Conservation (phyloP, 805 yeast species). For the Lipomyces orientalis region DNA sequence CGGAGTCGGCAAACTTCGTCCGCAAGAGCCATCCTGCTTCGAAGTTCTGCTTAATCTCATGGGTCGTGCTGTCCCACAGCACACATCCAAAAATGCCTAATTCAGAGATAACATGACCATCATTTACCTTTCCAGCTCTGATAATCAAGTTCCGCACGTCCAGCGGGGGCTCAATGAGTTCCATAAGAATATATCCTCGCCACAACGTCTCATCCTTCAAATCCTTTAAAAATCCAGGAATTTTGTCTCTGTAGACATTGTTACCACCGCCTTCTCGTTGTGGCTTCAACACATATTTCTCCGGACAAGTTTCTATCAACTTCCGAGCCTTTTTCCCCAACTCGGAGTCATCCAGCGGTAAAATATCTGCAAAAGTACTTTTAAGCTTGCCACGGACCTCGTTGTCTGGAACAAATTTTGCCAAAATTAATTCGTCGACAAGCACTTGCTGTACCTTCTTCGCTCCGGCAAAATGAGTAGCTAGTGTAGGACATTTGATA, state of each 20-base stretch:
- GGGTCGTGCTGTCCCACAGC: constrained; percentile 69
- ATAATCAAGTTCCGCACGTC: constrained; percentile 69
- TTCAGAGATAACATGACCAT: constrained; percentile 86
- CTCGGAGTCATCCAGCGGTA: constrained; percentile 73
- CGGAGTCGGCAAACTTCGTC: constrained; percentile 82
- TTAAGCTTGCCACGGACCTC: constrained; percentile 42
- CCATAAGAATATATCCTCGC: constrained; percentile 94
- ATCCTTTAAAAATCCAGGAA: constrained; percentile 69
- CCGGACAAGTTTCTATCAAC: constrained; percentile 51
- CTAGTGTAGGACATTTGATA: constrained; percentile 87
- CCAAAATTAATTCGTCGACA: constrained; percentile 59
- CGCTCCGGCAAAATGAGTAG: constrained; percentile 90
- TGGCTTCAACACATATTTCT: constrained; percentile 85
- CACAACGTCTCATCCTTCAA: constrained; percentile 69
- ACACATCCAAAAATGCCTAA: constrained; percentile 88
- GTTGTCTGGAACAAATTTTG: constrained; percentile 52
- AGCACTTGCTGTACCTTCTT: constrained; percentile 92
- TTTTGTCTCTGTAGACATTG: constrained; percentile 84
- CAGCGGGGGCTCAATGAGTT: constrained; percentile 76
- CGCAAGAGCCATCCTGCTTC: constrained; percentile 85
- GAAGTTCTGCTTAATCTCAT: constrained; percentile 62
- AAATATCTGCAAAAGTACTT: constrained; percentile 79
- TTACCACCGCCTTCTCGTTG: constrained; percentile 99
- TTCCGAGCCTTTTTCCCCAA: constrained; percentile 36
- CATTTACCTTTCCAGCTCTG: constrained; percentile 63